Percentiles rank a stretch among this genome's conserved stretches.
phyloP scores from a whole-genome alignment of 2,329 filamentous ascomycete genomes.

The Aspergillus viridinutans region DNA sequence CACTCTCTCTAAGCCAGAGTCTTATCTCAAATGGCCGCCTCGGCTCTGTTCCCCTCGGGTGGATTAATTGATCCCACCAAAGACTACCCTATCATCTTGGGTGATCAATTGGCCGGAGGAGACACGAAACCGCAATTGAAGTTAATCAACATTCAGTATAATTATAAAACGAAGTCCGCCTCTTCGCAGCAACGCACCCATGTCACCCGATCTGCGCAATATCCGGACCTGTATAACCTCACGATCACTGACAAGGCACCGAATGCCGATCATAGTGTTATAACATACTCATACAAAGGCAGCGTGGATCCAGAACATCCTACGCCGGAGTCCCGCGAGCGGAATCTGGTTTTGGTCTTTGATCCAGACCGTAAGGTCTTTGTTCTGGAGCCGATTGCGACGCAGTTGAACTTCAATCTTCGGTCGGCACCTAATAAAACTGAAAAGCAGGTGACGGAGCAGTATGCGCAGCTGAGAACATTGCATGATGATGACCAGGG shows the following conservation, averaged over 20 bases:
- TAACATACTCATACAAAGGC: constrained; percentile 39
- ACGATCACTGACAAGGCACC: constrained; percentile 40
- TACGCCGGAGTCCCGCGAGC: constrained; percentile 25
- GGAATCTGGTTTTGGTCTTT: constrained; percentile 60
- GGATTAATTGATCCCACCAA: constrained; percentile 42
- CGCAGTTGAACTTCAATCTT: constrained; percentile 85
- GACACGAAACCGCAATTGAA: constrained; percentile 16
- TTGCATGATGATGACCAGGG: constrained; percentile 33
- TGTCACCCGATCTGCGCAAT: constrained; percentile 32
- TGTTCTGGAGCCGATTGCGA: constrained; percentile 74
- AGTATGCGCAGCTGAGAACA: constrained; percentile 61
- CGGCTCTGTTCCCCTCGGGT: constrained; percentile 24
- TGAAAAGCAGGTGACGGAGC: constrained; percentile 61
- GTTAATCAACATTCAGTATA: constrained; percentile 43
- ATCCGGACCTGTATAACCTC: constrained; percentile 37
- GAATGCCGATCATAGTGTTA: constrained; percentile 33
- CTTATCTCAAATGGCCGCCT: constrained; percentile 27
- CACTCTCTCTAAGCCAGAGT: not conserved
- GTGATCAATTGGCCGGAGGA: constrained; percentile 37
- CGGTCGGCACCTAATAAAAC: constrained; percentile 63
- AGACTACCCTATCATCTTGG: constrained; percentile 45
- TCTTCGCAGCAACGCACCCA: constrained; percentile 35
- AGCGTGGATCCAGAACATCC: constrained; percentile 35
- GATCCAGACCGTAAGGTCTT: constrained; percentile 71
- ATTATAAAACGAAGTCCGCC: constrained; percentile 43